Evolutionary conservation across 257 asterid species (phyloP), one percentile per base, ranked within the genome.

Genomic region (Eucommia ulmoides): DNA sequence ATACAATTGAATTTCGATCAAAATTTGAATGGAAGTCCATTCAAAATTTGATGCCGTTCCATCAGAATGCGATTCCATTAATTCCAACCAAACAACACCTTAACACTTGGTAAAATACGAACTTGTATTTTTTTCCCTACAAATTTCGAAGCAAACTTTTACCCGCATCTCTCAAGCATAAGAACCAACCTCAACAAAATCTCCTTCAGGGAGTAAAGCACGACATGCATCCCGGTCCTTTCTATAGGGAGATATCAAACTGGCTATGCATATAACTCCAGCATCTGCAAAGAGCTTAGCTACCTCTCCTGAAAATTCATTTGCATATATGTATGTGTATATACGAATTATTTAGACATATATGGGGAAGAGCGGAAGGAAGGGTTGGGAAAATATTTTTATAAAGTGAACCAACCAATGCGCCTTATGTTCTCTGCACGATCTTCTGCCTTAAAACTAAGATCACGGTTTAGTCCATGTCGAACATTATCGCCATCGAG

Each of bases 401-500:
- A 52, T 48, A 23, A 20, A 54, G 62, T 41, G 50, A 65, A 73
- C 83, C 42, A 53, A 91, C 97, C 97, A 25, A 87, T 87, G 69
- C 99, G 78, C 56, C 99, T 75, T 48, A 91, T 87, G 65, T 86
- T 91, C 80, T 91, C 99, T 50, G 80, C 79, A 61, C 99, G 82
- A 65, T 91, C 99, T 68, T 87, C 94, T 59, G 95, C 79, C 71
- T 69, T 77, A 58, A 91, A 91, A 67, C 91, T 75, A 51, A 91
- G 94, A 65, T 91, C 94, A 16, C 79, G 60, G 66, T 81, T 86
- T 55, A 91, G 76, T 60, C 99, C 99, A 62, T 91, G 97, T 49
- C 99, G 84, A 64, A 94, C 91, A 63, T 91, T 91, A 65, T 91
- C 99, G 60, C 99, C 99, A 68, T 91, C 99, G 59, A 91, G 96